Conservation (phyloP, 306 rosid genomes). For the Potentilla sterilis region DNA sequence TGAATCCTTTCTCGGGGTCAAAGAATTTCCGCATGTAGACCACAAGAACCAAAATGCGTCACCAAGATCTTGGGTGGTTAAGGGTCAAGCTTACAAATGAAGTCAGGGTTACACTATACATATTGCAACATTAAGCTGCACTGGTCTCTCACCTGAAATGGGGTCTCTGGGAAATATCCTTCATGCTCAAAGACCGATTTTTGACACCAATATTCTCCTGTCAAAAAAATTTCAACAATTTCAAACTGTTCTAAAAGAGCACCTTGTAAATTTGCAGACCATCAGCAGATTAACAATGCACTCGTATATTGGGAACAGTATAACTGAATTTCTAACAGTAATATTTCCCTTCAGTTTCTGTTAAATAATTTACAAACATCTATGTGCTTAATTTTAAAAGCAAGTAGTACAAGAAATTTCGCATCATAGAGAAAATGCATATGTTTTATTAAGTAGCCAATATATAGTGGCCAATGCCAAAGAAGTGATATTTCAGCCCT, state of each 20-base stretch:
- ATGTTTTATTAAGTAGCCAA: background rate
- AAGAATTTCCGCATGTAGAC: background rate
- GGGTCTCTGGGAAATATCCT: conserved; percentile 27
- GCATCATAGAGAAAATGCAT: background rate
- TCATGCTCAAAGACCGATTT: conserved; percentile 14
- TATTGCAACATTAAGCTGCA: background rate
- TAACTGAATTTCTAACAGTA: background rate
- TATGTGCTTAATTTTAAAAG: background rate
- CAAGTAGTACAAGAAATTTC: background rate
- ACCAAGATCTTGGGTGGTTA: conserved; percentile 11
- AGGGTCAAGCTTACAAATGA: background rate
- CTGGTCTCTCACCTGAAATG: conserved; percentile 34
- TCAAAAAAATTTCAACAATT: background rate
- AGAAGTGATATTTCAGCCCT: background rate
- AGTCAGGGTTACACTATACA: conserved; percentile 24
- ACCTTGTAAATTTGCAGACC: background rate
- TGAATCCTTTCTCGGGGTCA: no score
- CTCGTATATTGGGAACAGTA: background rate
- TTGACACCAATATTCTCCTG: conserved; percentile 38
- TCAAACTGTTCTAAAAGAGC: background rate
- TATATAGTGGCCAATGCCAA: background rate
- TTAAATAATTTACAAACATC: background rate
- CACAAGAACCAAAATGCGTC: conserved; percentile 4
- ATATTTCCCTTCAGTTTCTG: background rate
- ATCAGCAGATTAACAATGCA: background rate